phyloP scores from a whole-genome alignment of 768 basidiomycete species.

The Trametes cinnabarina region DNA sequence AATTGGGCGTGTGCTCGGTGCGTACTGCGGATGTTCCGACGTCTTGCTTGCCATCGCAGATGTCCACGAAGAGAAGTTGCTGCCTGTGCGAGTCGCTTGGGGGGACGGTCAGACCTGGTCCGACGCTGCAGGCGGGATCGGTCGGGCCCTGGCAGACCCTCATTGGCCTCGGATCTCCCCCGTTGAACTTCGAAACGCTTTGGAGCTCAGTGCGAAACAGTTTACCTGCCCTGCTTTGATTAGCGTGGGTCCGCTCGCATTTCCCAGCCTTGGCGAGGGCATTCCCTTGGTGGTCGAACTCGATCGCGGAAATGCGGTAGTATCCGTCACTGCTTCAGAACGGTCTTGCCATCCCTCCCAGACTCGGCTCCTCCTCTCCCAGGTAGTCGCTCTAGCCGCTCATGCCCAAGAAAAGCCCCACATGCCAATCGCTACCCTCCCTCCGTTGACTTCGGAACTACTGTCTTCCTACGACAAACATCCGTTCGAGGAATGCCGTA shows the following conservation, averaged over 20 bases:
- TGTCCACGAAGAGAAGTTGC: constrained; percentile 1
- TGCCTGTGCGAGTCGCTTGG: constrained; percentile 14
- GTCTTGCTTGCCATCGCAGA: constrained; percentile 10
- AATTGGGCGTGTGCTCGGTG: constrained; percentile 17
- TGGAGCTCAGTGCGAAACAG: constrained; percentile 15
- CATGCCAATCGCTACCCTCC: background rate
- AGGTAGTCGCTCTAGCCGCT: constrained; percentile 8
- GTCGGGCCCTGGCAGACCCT: background rate
- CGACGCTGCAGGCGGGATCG: background rate
- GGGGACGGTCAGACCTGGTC: constrained; percentile 7
- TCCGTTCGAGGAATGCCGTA: constrained; percentile 1
- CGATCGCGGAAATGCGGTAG: background rate
- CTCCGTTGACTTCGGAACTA: background rate
- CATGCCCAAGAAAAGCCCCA: background rate
- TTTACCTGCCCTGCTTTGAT: constrained; percentile 15
- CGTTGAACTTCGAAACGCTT: constrained; percentile 1
- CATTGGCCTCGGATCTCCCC: constrained; percentile 1
- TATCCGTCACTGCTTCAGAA: constrained; percentile 15
- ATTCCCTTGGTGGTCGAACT: constrained; percentile 1
- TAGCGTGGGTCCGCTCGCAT: background rate
- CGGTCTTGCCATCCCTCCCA: constrained; percentile 14
- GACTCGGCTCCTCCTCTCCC: constrained; percentile 11
- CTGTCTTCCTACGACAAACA: constrained; percentile 14
- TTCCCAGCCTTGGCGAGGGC: background rate
- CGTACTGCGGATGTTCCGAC: constrained; percentile 18